phyloP scores from a whole-genome alignment of 2,329 filamentous ascomycete species.

The Pseudocercospora cruenta region DNA sequence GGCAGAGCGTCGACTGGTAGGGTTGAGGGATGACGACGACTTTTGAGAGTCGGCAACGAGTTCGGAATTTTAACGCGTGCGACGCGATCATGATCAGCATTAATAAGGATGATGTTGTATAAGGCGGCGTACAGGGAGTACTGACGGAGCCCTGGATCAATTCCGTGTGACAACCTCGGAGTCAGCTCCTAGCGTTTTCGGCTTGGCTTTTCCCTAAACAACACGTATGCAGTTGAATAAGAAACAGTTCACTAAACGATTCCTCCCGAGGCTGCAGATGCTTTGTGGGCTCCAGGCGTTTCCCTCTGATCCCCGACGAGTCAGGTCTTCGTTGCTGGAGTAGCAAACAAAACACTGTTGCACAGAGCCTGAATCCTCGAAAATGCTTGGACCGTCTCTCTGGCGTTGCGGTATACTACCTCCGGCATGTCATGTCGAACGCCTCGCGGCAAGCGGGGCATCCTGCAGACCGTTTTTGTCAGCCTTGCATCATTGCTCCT shows the following conservation, averaged over 20 bases:
- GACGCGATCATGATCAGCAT: neutral
- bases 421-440: neutral
- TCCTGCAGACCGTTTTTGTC: neutral
- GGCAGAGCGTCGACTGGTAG: constrained; percentile 70
- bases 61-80: neutral
- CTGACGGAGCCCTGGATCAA: neutral
- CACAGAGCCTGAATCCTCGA: neutral
- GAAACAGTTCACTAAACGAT: neutral
- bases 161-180: neutral
- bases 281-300: neutral
- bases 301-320: neutral
- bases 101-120: neutral
- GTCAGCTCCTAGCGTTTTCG: neutral
- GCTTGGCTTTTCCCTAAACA: constrained; percentile 1
- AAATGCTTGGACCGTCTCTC: neutral
- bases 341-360: neutral
- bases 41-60: constrained; percentile 7
- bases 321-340: neutral
- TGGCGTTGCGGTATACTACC: too few species aligned
- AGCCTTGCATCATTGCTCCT: neutral
- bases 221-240: neutral
- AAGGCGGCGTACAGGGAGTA: neutral
- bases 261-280: neutral
- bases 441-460: neutral
- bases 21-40: constrained; percentile 61